phyloP scores from a whole-genome alignment of 768 basidiomycete species.

The Leccinum variicolor region DNA sequence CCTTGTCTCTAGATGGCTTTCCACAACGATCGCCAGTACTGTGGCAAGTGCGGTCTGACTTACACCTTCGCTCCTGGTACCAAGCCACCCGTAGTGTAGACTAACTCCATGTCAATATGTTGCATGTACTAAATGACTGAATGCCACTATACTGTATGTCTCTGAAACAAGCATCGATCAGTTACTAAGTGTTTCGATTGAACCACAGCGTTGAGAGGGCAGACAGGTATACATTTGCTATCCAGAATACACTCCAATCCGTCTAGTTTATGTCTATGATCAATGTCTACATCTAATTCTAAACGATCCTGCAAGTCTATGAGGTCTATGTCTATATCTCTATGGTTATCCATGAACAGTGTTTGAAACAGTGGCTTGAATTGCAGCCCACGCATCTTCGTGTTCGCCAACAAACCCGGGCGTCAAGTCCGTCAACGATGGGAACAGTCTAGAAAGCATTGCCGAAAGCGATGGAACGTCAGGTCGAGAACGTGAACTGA shows the following conservation, averaged over 20 bases:
- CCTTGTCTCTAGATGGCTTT: slow-evolving; percentile 78
- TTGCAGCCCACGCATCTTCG: slow-evolving; percentile 28
- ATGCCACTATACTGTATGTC: slow-evolving; percentile 8
- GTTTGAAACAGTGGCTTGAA: slow-evolving; percentile 11
- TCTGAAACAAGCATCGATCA: neutral
- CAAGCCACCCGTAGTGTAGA: slow-evolving; percentile 71
- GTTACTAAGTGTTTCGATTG: no score
- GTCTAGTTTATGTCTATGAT: slow-evolving; percentile 1
- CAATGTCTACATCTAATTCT: neutral
- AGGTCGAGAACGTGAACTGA: slow-evolving; percentile 32
- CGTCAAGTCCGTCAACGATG: slow-evolving; percentile 34
- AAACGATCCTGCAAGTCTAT: neutral
- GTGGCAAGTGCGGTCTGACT: slow-evolving; percentile 90
- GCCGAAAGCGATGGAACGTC: slow-evolving; percentile 27
- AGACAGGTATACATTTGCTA: neutral
- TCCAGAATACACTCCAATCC: neutral
- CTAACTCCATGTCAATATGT: slow-evolving; percentile 6
- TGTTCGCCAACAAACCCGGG: slow-evolving; percentile 31
- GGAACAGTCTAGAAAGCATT: slow-evolving; percentile 37
- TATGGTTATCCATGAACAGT: neutral
- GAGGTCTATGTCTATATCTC: slow-evolving; percentile 4
- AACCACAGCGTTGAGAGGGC: neutral
- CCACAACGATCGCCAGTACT: slow-evolving; percentile 98
- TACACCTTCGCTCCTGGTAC: slow-evolving; percentile 81
- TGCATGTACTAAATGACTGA: slow-evolving; percentile 10